Base-by-base conservation (phyloP, 192 early-diverging fungal genomes). In the Coemansia sp. region DNA sequence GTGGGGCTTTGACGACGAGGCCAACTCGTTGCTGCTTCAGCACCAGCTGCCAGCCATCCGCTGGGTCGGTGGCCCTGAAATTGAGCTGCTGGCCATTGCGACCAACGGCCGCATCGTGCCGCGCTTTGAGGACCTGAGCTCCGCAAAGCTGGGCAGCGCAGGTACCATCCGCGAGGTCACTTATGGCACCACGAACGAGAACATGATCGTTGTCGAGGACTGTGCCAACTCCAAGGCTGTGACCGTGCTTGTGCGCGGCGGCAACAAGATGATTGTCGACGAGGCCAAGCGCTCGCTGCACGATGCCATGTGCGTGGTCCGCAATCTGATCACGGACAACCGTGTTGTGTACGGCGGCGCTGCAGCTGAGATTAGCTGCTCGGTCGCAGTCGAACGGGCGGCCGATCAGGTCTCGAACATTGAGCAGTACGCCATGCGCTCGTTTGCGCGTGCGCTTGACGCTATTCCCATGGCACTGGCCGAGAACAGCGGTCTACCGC, bases 1-100 rank as follows among this genome's bases (percentile, higher is more conserved):
- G 79, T 99, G 97, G 97, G 97, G 97, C 57, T 99, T 99, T 69
- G 97, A 99, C 82, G 97, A 99, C 70, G 97, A 99, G 79, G 97
- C 97, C 48, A 99, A 99, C 85, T 96, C 98, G 74, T 84, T 99
- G 82, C 84, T 99, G 59, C 83, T 98, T 83, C 97, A 99, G 82
- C 94, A 97, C 83, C 65, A 97, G 73, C 85, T 99, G 49, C 98
- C 98, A 32, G 94, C 94, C 62, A 94, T 98, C 56, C 89, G 98
- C 68, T 99, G 98, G 98, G 96, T 99, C 43, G 98, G 98, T 60
- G 98, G 98, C 27, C 96, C 96, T 14, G 98, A 99, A 82, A 93
- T 99, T 58, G 98, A 99, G 89, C 84, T 99, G 57, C 92, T 99
- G 82, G 98, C 98, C 22, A 99, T 99, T 72, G 98, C 98, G 39